Base-by-base conservation (phyloP, 2,329 filamentous ascomycete species). In the Colletotrichum sp. region DNA sequence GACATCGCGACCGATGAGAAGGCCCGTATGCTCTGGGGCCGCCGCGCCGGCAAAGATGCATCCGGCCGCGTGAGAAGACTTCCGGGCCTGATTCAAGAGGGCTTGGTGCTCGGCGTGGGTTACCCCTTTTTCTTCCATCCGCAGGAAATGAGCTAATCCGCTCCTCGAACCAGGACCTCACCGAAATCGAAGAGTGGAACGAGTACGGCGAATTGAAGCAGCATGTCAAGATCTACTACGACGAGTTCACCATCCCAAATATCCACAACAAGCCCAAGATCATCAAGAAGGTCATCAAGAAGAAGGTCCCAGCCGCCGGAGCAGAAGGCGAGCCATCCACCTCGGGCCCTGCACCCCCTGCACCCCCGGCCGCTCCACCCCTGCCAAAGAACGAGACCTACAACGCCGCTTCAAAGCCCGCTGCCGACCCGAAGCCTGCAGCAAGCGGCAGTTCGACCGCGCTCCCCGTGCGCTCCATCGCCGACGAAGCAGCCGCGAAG, bases 161-260 rank as follows among this genome's bases (percentile, higher is more conserved):
- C 63, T 79, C 60, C 78, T 44, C 32, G n/a, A 68, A 57, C 62
- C 78, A 98, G 96, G 97, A 98, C 84, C 90, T 98, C 66, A 94
- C 96, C 78, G 94, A 99, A 85, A 92, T 99, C 78, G 97, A 99
- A 86, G 97, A 99, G 84, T 99, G 96, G 97, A 99, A 99, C 88
- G 97, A 99, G 85, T 98, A 98, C 85, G 96, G 96, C 85, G 96
- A 99, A 86, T 91, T 99, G 77, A 95, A 96, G 85, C 92, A 96
- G 85, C 94, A 96, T 81, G 92, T 99, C 80, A 92, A 89, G 77
- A 91, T 94, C 79, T 92, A 90, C 85, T 90, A 90, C 83, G 91
- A 93, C 86, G 91, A 92, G 79, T 87, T 87, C 80, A 92, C 90
- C 65, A 90, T 92, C 79, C 89, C 90, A 39, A 83, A 88, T 83